These are phyloP conservation scores for Hysterium pulicare DNA, from an alignment of 2,329 filamentous ascomycete genomes.

Conservation along the genomic window DNA sequence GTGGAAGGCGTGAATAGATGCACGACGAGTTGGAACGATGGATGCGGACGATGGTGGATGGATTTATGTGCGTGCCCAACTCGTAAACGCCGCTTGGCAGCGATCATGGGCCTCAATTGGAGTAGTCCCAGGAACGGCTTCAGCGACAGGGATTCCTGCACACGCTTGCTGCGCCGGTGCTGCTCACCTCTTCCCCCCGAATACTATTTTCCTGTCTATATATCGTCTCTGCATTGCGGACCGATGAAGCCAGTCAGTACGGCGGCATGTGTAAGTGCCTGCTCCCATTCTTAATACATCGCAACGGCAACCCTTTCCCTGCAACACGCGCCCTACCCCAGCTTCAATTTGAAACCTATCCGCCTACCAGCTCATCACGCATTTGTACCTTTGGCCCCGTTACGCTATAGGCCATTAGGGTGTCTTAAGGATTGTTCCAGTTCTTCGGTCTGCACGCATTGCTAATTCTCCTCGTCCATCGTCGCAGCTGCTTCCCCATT, in stretches of 20 bases:
- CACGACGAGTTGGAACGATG: too few species aligned
- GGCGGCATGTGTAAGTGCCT: conserved; percentile 38
- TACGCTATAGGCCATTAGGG: conserved; percentile 7
- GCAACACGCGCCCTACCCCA: conserved; percentile 5
- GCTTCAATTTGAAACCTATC: neutral
- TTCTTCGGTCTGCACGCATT: conserved; percentile 10
- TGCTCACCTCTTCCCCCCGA: neutral
- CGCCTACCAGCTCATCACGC: conserved; percentile 3
- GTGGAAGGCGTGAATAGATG: too few species aligned
- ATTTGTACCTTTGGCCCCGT: conserved; percentile 17
- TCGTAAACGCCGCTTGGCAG: conserved; percentile 15
- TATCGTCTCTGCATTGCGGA: too few species aligned
- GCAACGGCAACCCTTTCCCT: conserved; percentile 5
- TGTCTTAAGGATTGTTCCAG: neutral
- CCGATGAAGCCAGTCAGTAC: conserved; percentile 32
- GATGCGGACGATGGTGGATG: too few species aligned
- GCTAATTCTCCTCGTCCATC: conserved; percentile 28
- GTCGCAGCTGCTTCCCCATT: conserved; percentile 38
- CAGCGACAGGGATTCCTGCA: conserved; percentile 15
- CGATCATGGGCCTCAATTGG: conserved; percentile 22
- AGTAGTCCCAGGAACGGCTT: conserved; percentile 24
- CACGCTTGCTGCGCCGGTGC: neutral
- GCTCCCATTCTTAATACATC: conserved; percentile 4
- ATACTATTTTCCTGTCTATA: too few species aligned
- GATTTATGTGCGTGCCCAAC: too few species aligned